phyloP scores from a whole-genome alignment of 1,284 basidiomycete species.

The Ustilago curta region DNA sequence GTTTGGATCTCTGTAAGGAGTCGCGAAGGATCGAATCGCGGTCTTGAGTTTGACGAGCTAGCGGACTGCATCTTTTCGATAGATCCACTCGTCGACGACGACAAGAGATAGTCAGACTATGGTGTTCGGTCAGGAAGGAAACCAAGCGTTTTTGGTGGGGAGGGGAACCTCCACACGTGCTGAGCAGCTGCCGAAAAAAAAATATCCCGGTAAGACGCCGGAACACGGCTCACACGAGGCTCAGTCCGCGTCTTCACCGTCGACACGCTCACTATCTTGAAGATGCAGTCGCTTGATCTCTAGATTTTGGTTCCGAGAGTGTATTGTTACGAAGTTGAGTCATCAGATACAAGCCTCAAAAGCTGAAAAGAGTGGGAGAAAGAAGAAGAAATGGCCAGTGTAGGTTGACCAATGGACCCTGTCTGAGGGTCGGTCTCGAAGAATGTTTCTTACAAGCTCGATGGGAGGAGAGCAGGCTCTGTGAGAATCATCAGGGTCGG shows the following conservation, averaged over 20 bases:
- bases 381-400: slow-evolving; percentile 11
- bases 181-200: neutral
- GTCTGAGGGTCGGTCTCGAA: too few species aligned
- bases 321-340: slow-evolving; percentile 6
- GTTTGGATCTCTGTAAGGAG: slow-evolving; percentile 33
- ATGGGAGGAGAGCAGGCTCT: too few species aligned
- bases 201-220: neutral
- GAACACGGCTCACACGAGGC: slow-evolving; percentile 10
- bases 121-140: neutral
- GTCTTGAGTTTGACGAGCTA: neutral
- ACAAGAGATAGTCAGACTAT: neutral
- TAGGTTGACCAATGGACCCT: neutral
- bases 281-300: too few species aligned
- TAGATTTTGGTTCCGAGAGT: slow-evolving; percentile 2
- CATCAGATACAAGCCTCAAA: slow-evolving; percentile 20
- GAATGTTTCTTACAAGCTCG: too few species aligned
- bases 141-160: neutral
- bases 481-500: neutral
- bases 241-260: too few species aligned
- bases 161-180: slow-evolving; percentile 3
- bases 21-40: slow-evolving; percentile 17
- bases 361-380: slow-evolving; percentile 2
- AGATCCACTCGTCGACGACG: neutral
- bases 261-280: too few species aligned
- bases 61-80: neutral